phyloP scores from a whole-genome alignment of 2,329 filamentous ascomycete species.

The Aspergillus fischeri region DNA sequence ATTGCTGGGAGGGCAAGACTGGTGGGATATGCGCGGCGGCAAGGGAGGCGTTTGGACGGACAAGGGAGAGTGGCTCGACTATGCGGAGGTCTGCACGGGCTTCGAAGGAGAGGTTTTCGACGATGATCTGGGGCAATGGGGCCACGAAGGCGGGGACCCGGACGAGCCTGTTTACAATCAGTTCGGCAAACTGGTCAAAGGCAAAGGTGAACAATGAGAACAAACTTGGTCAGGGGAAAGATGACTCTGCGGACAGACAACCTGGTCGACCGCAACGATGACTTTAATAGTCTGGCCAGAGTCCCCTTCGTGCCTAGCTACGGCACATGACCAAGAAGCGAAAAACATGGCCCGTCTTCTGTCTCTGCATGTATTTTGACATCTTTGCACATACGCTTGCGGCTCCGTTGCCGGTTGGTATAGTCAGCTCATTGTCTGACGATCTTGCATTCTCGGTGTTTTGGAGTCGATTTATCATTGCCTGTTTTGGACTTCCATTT shows the following conservation, averaged over 20 bases:
- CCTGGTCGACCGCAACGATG: conserved; percentile 12
- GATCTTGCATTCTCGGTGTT: not conserved
- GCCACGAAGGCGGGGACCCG: conserved; percentile 29
- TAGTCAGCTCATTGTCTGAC: not conserved
- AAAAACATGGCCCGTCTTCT: not conserved
- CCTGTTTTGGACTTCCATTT: not conserved
- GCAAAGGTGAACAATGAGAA: conserved; percentile 19
- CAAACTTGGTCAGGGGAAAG: no score
- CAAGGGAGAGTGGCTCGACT: conserved; percentile 46
- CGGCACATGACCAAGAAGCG: not conserved
- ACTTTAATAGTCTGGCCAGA: not conserved
- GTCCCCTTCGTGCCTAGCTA: not conserved
- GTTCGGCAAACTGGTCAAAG: conserved; percentile 35
- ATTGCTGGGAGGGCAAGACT: conserved; percentile 43
- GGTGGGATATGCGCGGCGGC: conserved; percentile 50
- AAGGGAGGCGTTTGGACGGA: conserved; percentile 54
- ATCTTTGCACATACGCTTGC: not conserved
- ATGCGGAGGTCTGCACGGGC: conserved; percentile 46
- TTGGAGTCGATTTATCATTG: not conserved
- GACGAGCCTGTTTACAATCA: conserved; percentile 35
- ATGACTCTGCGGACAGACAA: no score
- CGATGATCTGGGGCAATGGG: conserved; percentile 44
- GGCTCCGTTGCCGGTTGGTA: not conserved
- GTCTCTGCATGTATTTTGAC: not conserved
- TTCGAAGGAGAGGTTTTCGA: conserved; percentile 45